Evolutionary conservation across 306 rosid genomes (phyloP).

Genomic region (Medicago lupulina): DNA sequence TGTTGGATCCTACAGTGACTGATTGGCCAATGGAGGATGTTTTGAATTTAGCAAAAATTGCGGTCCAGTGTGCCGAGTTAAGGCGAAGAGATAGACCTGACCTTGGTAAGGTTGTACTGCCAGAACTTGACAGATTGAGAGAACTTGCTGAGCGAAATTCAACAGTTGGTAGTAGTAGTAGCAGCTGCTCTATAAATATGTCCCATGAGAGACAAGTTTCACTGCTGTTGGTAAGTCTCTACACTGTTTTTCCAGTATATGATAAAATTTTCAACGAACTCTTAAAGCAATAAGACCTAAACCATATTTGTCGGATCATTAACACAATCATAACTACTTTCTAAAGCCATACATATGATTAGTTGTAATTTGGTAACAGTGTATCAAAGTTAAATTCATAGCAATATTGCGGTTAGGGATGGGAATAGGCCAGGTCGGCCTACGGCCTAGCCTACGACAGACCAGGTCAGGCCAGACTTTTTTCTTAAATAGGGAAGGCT

Average conservation of each 20-base stretch:
- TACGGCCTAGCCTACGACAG: too few species aligned
- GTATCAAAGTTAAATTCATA: too few species aligned
- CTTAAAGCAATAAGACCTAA: too few species aligned
- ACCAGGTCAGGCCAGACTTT: too few species aligned
- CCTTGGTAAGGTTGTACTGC: conserved; percentile 68
- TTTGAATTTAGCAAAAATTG: conserved; percentile 63
- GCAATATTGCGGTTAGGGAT: too few species aligned
- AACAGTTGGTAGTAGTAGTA: background rate
- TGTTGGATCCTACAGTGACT: conserved; percentile 71
- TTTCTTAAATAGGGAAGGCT: too few species aligned
- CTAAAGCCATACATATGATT: too few species aligned
- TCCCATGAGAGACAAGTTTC: conserved; percentile 60
- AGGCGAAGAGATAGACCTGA: conserved; percentile 88
- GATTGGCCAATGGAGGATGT: conserved; percentile 88
- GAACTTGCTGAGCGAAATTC: conserved; percentile 53
- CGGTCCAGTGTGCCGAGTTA: conserved; percentile 78
- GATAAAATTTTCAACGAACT: background rate
- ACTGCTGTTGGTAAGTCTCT: conserved; percentile 57
- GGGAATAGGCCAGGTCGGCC: too few species aligned
- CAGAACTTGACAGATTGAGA: conserved; percentile 74
- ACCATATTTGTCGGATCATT: too few species aligned
- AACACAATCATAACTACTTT: too few species aligned
- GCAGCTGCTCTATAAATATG: background rate
- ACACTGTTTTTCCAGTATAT: background rate
- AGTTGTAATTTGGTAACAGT: too few species aligned